phyloP scores from a whole-genome alignment of 495 filamentous ascomycete genomes.

The Opeltia flavorubescens region DNA sequence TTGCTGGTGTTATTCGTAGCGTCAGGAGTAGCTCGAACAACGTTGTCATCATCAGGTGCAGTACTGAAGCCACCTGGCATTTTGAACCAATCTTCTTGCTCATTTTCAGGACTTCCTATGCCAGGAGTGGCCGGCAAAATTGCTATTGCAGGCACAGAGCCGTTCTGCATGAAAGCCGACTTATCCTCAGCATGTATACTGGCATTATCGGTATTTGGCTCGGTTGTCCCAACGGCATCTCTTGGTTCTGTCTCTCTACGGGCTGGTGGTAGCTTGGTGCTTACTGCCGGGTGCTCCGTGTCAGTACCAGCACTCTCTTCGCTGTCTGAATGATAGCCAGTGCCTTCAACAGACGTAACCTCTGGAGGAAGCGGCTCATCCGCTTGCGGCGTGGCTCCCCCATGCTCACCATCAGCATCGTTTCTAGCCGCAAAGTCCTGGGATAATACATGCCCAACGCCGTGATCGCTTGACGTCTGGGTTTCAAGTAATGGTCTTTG shows the following conservation, averaged over 20 bases:
- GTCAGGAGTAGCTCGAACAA: not conserved
- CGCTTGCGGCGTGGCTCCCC: constrained; percentile 12
- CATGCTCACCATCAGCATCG: constrained; percentile 22
- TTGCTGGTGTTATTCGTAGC: not conserved
- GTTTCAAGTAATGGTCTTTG: constrained; percentile 1
- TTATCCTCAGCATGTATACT: not conserved
- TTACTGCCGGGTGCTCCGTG: not conserved
- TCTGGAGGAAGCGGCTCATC: constrained; percentile 51
- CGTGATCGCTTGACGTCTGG: constrained; percentile 48
- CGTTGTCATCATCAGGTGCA: constrained; percentile 1
- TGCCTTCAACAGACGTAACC: constrained; percentile 51
- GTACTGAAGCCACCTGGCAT: constrained; percentile 23
- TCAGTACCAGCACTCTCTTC: constrained; percentile 5
- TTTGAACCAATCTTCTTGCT: constrained; percentile 19
- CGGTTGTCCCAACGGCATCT: not conserved
- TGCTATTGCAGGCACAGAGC: constrained; percentile 31
- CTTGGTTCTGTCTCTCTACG: not conserved
- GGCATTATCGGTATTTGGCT: not conserved
- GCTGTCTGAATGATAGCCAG: constrained; percentile 37
- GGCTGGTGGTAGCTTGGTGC: not conserved
- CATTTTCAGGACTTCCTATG: constrained; percentile 19
- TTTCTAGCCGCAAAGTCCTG: constrained; percentile 33
- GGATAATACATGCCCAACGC: constrained; percentile 43
- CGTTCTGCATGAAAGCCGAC: constrained; percentile 1
- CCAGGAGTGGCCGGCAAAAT: constrained; percentile 33